Evolutionary conservation across 106 monocot genomes (phyloP), one percentile per base, ranked within the genome.

Genomic region (Allium fistulosum): DNA sequence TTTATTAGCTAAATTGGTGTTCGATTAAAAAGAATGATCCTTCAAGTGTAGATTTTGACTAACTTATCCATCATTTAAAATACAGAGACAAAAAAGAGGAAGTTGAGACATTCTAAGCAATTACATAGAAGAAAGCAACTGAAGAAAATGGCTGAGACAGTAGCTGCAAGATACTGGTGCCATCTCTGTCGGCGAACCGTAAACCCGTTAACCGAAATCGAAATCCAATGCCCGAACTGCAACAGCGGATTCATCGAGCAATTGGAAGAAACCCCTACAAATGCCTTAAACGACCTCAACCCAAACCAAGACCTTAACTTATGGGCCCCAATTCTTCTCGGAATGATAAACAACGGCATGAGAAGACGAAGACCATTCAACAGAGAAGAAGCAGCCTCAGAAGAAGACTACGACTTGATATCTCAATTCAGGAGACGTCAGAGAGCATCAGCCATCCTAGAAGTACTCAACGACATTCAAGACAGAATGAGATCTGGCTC

Each of bases 151-250:
- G 69, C 62, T 73, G 81, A 82, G 55, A 18, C 79, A 53, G 52
- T 79, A 65, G 65, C 48, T 51, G 72, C 61, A 53, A 85, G 78
- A 57, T 88, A 93, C 63, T 94, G 90, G 89, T 94, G 93, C 84
- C 71, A 94, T 62, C 66, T 66, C 46, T 94, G 93, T 58, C 61
- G 69, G 5, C 75, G 76, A 28, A 59, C 68, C 59, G 86, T 94
- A 72, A 72, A 76, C 49, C 77, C 89, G 17, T 37, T 76, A 15
- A 80, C 79, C 81, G 67, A 16, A 7, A 62, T 22, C 3, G 85
- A 92, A 68, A 67, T 85, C 69, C 84, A 88, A 68, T 92, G 92
- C 74, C 80, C 92, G 6, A 17, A 59, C 59, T 92, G 92, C 69
- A 64, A 83, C 10, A 58, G 80, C 47, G 92, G 82, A 1, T 92